Evolutionary conservation across 2,329 filamentous ascomycete genomes (phyloP), one percentile per base, ranked within the genome.

Genomic region (Arthrinium puccinioides): DNA sequence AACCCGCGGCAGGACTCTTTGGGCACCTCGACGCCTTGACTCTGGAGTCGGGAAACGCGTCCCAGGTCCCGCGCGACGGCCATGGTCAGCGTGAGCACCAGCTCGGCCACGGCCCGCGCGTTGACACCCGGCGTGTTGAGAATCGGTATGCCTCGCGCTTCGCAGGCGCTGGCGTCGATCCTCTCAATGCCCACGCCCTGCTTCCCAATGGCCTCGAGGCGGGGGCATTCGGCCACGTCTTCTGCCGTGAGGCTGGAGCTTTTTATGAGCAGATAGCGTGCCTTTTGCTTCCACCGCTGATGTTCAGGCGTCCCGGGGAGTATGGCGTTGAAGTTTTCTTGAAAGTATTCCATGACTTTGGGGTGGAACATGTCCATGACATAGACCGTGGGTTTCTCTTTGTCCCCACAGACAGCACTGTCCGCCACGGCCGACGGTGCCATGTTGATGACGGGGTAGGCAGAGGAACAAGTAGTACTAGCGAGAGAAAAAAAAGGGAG

Each of bases 161-260:
- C 48, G 4, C 77, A 58, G 0, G 59, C 54, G 25, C 68, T 59
- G 0, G 72, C 76, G 45, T 83, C 74, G 1, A 74, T 78, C 78
- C 78, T 82, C 56, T 83, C 77, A 50, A 77, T 83, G 14, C 79
- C 68, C 5, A 79, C 78, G 4, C 79, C 79, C 19, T 32, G 28
- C 4, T 37, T 30, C 19, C 35, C 26, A 15, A 37, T 31, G 10
- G 64, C 66, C 9, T 54, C 44, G 0, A 71, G 51, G 6, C 57
- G 60, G 0, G 54, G 57, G 21, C 54, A 55, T 2, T 50, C 46
- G 5, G 51, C 50, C 18, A 69, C 44, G 26, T 68, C 65, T 3
- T 61, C 50, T 4, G 57, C 60, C 1, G 59, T 61, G 9, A 69
- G 30, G 8, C 49, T 47, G 0, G 61, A 63, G 0, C 53, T 50